Evolutionary conservation across 768 basidiomycete genomes (phyloP).

Genomic region (Russula sp.): DNA sequence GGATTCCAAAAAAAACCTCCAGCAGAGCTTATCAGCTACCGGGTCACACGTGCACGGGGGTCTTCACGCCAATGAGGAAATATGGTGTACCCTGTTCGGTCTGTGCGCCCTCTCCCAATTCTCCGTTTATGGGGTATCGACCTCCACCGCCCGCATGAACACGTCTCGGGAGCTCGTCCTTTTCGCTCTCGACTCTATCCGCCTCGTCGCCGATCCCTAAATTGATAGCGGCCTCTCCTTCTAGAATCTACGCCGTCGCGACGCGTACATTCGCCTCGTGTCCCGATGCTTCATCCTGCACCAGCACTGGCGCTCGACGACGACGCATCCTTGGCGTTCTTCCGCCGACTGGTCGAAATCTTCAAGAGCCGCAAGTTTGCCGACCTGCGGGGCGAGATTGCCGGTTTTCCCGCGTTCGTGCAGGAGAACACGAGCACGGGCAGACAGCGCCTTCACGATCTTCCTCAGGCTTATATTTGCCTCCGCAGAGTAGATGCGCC

Average conservation of each 20-base stretch:
- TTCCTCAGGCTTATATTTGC: conserved; percentile 80
- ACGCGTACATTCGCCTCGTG: conserved; percentile 63
- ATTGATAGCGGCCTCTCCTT: conserved; percentile 37
- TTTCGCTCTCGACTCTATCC: conserved; percentile 52
- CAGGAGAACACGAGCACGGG: no score
- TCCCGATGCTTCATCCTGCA: conserved; percentile 70
- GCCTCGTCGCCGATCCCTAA: conserved; percentile 44
- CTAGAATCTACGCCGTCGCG: conserved; percentile 46
- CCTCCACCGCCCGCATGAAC: conserved; percentile 37
- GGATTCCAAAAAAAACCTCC: conserved; percentile 18
- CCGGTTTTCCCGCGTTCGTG: no score
- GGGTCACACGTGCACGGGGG: conserved; percentile 27
- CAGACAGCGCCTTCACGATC: no score
- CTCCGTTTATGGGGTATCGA: conserved; percentile 46
- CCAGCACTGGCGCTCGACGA: conserved; percentile 61
- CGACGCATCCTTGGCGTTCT: conserved; percentile 47
- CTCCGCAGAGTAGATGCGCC: conserved; percentile 40
- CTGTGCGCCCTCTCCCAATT: conserved; percentile 78
- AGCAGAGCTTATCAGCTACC: conserved; percentile 33
- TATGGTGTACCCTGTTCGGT: conserved; percentile 67
- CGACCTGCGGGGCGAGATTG: conserved; percentile 54
- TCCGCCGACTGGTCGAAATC: conserved; percentile 60
- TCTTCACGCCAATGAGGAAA: conserved; percentile 51
- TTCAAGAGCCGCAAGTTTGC: conserved; percentile 74
- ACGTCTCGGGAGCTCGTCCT: conserved; percentile 63